Evolutionary conservation across 352 stramenopile species (phyloP), one percentile per base, ranked within the genome.

Genomic region (Pythium folliculosum): DNA sequence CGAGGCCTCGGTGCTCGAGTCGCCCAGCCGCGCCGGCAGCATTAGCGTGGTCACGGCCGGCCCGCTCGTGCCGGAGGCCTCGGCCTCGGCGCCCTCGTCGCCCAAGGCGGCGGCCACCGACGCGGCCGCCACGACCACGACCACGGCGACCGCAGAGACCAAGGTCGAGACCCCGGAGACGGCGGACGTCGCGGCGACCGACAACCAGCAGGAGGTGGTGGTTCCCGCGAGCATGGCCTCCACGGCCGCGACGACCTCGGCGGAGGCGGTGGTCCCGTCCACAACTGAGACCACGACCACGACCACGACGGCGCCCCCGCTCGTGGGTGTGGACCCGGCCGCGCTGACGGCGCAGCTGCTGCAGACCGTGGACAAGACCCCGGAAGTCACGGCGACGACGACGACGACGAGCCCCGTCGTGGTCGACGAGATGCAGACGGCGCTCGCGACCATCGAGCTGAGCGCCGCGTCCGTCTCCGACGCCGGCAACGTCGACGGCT

Each of bases 1-100:
- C 35, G 77, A 86, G 59, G 78, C 60, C 22, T 84, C 82, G 3
- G 75, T 87, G 19, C 67, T 78, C 23, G 76, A 84, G 30, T 71
- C 76, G 45, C 64, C 77, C 35, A 91, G 78, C 38, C 82, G 80
- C 1, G 75, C 75, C 7, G 75, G 67, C 16, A 81, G 71, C 45
- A 60, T 83, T 22, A n/a, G n/a, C n/a, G n/a, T n/a, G n/a, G 72
- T 57, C 66, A 63, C 58, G 22, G 27, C 27, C 16, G 58, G 58
- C 5, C 32, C 54, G 21, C 35, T 72, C n/a, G 45, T 62, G 32
- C 13, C 19, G 25, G 57, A 71, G 13, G 45, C 59, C 30, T 21
- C 56, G 1, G 53, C 45, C 2, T 60, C 52, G 13, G 30, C 43
- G 19, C 45, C 47, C 3, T 43, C 52, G 47, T 69, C 63, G 21